Evolutionary conservation across 2,329 filamentous ascomycete species (phyloP), one percentile per base, ranked within the genome.

Genomic region (Volutella citrinella): DNA sequence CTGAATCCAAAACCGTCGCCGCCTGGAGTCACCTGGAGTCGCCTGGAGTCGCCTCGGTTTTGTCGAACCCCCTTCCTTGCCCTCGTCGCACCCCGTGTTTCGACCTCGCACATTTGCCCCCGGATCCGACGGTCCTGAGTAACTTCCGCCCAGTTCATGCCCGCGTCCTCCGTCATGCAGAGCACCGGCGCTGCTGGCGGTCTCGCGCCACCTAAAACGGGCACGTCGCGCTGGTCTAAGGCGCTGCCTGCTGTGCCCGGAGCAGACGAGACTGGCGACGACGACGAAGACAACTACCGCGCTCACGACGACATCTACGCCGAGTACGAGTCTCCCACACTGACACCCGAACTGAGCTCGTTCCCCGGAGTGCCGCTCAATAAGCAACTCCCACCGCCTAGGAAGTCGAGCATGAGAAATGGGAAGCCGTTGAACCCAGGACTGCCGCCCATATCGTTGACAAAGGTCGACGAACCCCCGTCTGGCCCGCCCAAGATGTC

Each of bases 141-240:
- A n/a, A n/a, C n/a, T n/a, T n/a, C n/a, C n/a, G n/a, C n/a, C n/a
- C n/a, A n/a, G n/a, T n/a, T 42, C 36, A 30, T 34, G 36, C 41
- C 35, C 40, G 32, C 36, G 45, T 44, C 49, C 36, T 36, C 47
- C 36, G 38, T 44, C 44, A 53, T 47, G 49, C 31, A 52, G 27
- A 48, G 40, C 34, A 19, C 38, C 40, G n/a, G n/a, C n/a, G n/a
- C n/a, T n/a, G n/a, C n/a, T n/a, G 39, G 32, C 34, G 45, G 45
- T 37, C 45, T 54, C 33, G 43, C 51, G 37, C 50, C 45, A 36
- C 52, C 52, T 48, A 60, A 54, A 51, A 57, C 52, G 43, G 70
- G 70, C 48, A 61, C 64, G 34, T 78, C 74, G 48, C 72, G 74
- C 55, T 76, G 74, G 59, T 77, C 74, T 52, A 79, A 79, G 60